Conservation (phyloP, 257 asterid species). For the Thymus quinquecostatus region DNA sequence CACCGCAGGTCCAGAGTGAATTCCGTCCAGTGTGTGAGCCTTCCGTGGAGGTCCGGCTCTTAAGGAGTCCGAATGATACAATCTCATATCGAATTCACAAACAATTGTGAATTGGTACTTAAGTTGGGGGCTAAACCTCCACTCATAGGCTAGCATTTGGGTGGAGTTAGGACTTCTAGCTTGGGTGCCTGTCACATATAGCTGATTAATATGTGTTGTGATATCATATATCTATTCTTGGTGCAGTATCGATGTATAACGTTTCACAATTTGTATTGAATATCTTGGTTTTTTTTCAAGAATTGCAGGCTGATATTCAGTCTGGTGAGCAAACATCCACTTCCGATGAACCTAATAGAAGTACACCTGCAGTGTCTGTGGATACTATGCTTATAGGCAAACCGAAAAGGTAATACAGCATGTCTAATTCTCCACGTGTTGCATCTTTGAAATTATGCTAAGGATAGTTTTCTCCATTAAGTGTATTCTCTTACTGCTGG, state of each 20-base stretch:
- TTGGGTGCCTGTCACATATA: too few species aligned
- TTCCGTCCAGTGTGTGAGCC: too few species aligned
- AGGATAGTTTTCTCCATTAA: slow-evolving; percentile 3
- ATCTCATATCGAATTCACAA: too few species aligned
- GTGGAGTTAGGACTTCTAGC: too few species aligned
- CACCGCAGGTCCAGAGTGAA: too few species aligned
- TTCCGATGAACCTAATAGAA: slow-evolving; percentile 41
- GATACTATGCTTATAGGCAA: slow-evolving; percentile 64
- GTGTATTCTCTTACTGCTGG: slow-evolving; percentile 5
- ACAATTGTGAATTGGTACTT: too few species aligned
- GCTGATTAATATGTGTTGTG: slow-evolving; percentile 23
- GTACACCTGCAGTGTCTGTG: slow-evolving; percentile 36
- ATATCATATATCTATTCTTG: neutral
- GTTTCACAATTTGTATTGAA: slow-evolving; percentile 31
- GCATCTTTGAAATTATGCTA: slow-evolving; percentile 15
- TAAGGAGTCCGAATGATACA: too few species aligned
- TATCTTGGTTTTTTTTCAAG: slow-evolving; percentile 56
- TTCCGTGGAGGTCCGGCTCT: too few species aligned
- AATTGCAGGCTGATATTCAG: slow-evolving; percentile 56
- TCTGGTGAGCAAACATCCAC: slow-evolving; percentile 39
- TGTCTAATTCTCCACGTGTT: neutral
- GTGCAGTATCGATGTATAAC: slow-evolving; percentile 14
- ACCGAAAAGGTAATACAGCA: slow-evolving; percentile 62
- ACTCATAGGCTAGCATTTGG: too few species aligned
- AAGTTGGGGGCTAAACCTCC: too few species aligned